Evolutionary conservation across 192 early-diverging fungal species (phyloP), one percentile per base, ranked within the genome.

Genomic region (Chytriomyces hyalinus): DNA sequence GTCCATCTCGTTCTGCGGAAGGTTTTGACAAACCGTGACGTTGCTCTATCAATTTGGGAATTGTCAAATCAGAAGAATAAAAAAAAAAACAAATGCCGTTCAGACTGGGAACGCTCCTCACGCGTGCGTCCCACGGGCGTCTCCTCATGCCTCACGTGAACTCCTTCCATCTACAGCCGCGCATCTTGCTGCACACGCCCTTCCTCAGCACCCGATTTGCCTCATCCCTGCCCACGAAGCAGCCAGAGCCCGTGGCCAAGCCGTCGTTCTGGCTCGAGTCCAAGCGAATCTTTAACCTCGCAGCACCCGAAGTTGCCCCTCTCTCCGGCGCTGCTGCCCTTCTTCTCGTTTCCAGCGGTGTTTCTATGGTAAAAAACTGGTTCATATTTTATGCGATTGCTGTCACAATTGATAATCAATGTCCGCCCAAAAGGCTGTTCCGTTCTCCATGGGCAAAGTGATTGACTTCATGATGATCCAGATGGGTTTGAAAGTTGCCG

Each of bases 391-490:
- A 26, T 6, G 45, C 8, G 6, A 28, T 10, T 10, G 2, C 13
- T 4, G 4, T 6, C 9, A 26, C 13, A 44, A 11, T 75, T 44
- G 20, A 46, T 77, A 6, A 13, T 45, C 13, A n/a, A 22, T 7
- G 36, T 20, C 3, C 15, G 9, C 7, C 6, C 6, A 11, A n/a
- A 20, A 78, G 70, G 65, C 73, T 17, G 70, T 84, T 13, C 83
- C 83, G 7, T 81, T 84, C 70, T 73, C 67, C 44, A 84, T 84
- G 83, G 83, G 83, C 22, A 73, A 69, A 15, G 76, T 84, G 64
- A 81, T 84, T 51, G 83, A 84, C 65, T 72, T 84, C 46, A 77
- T 81, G 10, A 81, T 81, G 79, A 59, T 62, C 46, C 50, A 64
- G 22, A 53, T 78, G 49, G 66, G 70, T 10, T 20, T 65, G 5